Percentiles rank a stretch among this genome's conserved stretches.
phyloP scores from a whole-genome alignment of 2,329 filamentous ascomycete species.

The Orbilia oligospora region DNA sequence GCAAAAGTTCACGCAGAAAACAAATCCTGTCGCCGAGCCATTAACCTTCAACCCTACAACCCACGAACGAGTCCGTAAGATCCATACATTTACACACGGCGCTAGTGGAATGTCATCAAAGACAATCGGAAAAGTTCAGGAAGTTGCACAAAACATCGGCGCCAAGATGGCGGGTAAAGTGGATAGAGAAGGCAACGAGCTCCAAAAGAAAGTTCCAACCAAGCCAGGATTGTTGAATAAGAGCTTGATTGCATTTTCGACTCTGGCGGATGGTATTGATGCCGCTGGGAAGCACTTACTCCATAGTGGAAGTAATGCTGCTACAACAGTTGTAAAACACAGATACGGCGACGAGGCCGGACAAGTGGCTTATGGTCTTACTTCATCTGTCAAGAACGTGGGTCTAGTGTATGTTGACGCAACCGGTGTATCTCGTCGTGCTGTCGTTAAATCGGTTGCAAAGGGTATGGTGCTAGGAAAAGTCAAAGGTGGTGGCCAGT shows the following conservation, averaged over 20 bases:
- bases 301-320: conserved; percentile 80
- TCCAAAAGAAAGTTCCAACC: conserved; percentile 72
- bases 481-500: conserved; percentile 79
- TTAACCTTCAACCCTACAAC: conserved; percentile 89
- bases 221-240: conserved; percentile 96
- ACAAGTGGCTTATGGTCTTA: conserved; percentile 79
- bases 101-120: conserved; percentile 86
- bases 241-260: conserved; percentile 95
- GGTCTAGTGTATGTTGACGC: conserved; percentile 98
- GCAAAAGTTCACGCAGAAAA: conserved; percentile 83
- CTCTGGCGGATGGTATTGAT: conserved; percentile 92
- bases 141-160: conserved; percentile 90
- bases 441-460: conserved; percentile 92
- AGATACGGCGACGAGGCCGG: conserved; percentile 90
- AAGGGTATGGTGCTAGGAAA: conserved; percentile 95
- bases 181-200: conserved; percentile 66
- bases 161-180: conserved; percentile 79
- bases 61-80: conserved; percentile 86
- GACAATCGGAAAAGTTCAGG: conserved; percentile 86
- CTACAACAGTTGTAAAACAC: conserved; percentile 88
- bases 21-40: conserved; percentile 82
- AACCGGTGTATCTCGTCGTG: conserved; percentile 87
- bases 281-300: conserved; percentile 85
- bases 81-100: conserved; percentile 85
- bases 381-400: conserved; percentile 93